Conservation (phyloP, 305 asterid species). For the Withania somnifera region DNA sequence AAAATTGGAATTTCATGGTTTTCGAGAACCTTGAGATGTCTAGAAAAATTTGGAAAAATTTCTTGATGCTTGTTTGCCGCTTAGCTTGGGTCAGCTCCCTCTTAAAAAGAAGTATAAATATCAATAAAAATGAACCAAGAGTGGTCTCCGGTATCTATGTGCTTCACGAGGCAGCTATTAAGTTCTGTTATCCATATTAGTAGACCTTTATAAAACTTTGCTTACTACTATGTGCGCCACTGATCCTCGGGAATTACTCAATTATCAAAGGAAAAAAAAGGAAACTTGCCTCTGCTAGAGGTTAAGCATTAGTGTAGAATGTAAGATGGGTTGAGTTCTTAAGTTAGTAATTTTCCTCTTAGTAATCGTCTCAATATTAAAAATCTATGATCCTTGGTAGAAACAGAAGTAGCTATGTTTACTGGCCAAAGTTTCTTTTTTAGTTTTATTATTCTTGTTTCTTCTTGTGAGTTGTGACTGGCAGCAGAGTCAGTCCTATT, state of each 20-base stretch:
- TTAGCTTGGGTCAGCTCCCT: neutral
- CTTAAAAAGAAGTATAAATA: neutral
- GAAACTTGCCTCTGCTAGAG: neutral
- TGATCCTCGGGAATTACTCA: neutral
- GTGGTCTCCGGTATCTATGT: neutral
- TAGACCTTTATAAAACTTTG: neutral
- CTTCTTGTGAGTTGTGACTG: neutral
- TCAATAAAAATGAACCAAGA: neutral
- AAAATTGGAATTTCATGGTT: neutral
- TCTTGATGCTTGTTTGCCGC: neutral
- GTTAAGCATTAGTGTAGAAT: neutral
- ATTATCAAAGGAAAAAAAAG: neutral
- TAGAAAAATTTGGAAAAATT: neutral
- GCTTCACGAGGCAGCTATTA: neutral
- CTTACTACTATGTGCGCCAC: neutral
- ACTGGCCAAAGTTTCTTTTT: neutral
- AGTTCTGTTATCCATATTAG: neutral
- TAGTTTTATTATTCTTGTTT: neutral
- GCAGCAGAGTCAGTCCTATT: neutral
- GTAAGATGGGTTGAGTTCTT: neutral
- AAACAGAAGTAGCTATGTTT: neutral
- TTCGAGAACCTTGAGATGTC: neutral
- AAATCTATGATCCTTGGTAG: neutral
- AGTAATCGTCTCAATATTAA: neutral
- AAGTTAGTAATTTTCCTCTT: neutral